These are phyloP conservation scores for Lolium multiflorum DNA, from an alignment of 176 grass and related monocot species.

Conservation along the genomic window DNA sequence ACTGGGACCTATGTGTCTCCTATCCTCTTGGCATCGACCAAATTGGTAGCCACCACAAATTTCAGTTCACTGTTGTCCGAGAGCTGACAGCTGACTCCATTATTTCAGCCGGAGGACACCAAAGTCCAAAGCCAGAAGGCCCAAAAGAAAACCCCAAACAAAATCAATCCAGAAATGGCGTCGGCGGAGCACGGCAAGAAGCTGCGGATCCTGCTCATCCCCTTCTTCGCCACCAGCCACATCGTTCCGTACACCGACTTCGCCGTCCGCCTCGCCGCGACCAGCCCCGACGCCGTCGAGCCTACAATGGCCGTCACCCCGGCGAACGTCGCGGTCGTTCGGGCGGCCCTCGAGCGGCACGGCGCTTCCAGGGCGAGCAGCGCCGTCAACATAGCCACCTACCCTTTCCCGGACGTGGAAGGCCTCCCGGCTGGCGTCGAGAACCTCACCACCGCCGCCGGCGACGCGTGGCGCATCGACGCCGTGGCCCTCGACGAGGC, in stretches of 20 bases:
- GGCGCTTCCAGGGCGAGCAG: neutral
- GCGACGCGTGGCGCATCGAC: conserved; percentile 29
- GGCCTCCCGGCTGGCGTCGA: conserved; percentile 5
- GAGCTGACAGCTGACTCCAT: neutral
- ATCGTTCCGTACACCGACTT: conserved; percentile 35
- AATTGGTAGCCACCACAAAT: no score
- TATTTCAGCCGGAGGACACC: neutral
- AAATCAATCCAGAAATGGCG: neutral
- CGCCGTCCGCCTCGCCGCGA: conserved; percentile 28
- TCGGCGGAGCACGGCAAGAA: conserved; percentile 12
- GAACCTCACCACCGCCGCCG: conserved; percentile 8
- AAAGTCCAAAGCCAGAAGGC: neutral
- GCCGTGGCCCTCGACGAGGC: neutral
- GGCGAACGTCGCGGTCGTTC: conserved; percentile 22
- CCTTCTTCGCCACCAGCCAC: conserved; percentile 48
- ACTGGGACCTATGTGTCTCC: no score
- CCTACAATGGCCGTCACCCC: conserved; percentile 37
- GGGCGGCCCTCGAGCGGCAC: neutral
- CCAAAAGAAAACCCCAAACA: neutral
- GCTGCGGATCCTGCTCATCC: conserved; percentile 25
- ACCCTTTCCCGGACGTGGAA: neutral
- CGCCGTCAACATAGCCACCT: conserved; percentile 10
- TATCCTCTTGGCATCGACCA: no score
- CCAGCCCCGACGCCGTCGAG: conserved; percentile 31
- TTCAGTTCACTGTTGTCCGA: neutral